Evolutionary conservation across 352 stramenopile genomes (phyloP), one percentile per base, ranked within the genome.

Genomic region (Phytophthora sojae): DNA sequence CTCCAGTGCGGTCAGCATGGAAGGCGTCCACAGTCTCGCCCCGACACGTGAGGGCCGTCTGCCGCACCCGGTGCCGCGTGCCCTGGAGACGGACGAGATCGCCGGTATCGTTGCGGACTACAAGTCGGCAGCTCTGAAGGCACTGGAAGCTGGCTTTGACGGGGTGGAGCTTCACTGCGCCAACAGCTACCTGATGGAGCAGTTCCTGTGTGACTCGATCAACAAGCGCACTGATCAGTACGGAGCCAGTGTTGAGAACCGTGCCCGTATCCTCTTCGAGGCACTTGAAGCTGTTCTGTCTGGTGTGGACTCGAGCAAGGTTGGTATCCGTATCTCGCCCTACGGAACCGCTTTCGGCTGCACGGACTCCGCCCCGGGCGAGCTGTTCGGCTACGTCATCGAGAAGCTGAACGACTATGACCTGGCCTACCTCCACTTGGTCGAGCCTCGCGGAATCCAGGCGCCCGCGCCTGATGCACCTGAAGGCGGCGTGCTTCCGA

Each of bases 111-210:
- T 97, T 9, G 44, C 86, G 30, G 83, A 93, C 56, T 98, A 86
- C 73, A 69, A 75, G 19, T 53, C 76, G 19, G 85, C 71, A 1
- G 90, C 90, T 0, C 50, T 64, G 19, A 79, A 80, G 9, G 77
- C 82, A 4, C 77, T 90, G 21, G 68, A 85, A 12, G 91, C 91
- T n/a, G 93, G 93, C 23, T 97, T 97, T 71, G 93, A 98, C 57
- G 91, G 92, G 25, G 79, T 98, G 12, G 90, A 98, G 64, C 55
- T 98, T 12, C 93, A 98, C 73, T 61, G 19, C 17, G 92, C 89
- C 7, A 96, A 98, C 68, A 92, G 92, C 9, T 98, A 97, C 66
- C 68, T 98, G 29, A 68, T 98, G 50, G 90, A 97, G 69, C 77
- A 96, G 62, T 96, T 96, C 68, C 71, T 97, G 17, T 83, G 91